phyloP scores from a whole-genome alignment of 164 flowering plant genomes.

The Vitis rotundifolia region DNA sequence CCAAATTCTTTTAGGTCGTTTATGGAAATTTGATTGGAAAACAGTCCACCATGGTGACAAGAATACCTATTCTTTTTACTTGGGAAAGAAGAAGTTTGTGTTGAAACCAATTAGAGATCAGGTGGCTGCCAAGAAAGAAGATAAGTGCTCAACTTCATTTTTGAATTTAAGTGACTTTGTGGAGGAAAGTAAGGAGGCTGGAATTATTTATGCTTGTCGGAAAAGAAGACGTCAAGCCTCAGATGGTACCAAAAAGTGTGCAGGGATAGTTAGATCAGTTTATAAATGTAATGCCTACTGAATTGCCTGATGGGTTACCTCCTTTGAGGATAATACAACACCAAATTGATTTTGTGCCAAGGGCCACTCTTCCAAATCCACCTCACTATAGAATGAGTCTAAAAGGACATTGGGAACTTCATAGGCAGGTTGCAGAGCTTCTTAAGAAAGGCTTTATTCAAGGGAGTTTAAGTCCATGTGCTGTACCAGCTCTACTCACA shows the following conservation, averaged over 20 bases:
- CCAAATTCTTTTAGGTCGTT: not conserved
- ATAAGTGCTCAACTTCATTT: not conserved
- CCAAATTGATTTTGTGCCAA: not conserved
- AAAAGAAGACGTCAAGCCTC: not conserved
- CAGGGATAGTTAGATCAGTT: not conserved
- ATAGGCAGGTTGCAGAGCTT: not conserved
- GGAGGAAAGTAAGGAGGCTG: not conserved
- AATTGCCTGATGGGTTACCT: slow-evolving; percentile 1
- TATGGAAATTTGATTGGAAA: not conserved
- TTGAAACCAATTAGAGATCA: not conserved
- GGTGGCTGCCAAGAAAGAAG: not conserved
- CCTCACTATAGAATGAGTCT: not conserved
- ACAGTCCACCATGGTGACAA: not conserved
- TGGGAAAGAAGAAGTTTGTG: not conserved
- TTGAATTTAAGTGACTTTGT: not conserved
- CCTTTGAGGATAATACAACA: not conserved
- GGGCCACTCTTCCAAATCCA: not conserved
- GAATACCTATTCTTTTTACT: not conserved
- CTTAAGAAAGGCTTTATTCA: slow-evolving; percentile 1
- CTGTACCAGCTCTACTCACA: not conserved
- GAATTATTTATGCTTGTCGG: not conserved
- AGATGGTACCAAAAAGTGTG: not conserved
- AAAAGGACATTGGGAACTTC: not conserved
- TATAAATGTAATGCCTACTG: not conserved
- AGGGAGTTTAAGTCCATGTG: not conserved